Evolutionary conservation across 169 alveolate genomes (phyloP).

Genomic region (Cryptosporidium parvum): DNA sequence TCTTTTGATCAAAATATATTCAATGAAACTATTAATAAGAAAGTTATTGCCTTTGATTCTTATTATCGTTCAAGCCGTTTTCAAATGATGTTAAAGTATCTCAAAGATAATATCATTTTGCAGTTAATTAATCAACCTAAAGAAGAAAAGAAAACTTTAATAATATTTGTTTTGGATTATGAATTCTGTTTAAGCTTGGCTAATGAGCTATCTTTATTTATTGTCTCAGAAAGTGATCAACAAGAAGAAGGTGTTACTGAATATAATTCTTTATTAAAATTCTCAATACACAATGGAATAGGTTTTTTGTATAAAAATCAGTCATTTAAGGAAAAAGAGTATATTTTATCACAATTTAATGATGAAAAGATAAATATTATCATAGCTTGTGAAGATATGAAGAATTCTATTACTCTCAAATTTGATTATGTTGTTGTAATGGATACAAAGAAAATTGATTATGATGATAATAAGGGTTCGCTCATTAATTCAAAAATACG

Average conservation of each 20-base stretch:
- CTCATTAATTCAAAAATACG: not conserved
- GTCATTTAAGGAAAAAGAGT: constrained; percentile 7
- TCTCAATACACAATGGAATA: constrained; percentile 2
- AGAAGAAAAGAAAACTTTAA: not conserved
- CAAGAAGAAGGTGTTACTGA: not conserved
- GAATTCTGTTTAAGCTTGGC: constrained; percentile 50
- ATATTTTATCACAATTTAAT: constrained; percentile 9
- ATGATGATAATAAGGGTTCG: constrained; percentile 49
- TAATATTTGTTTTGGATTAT: constrained; percentile 48
- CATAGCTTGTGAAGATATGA: constrained; percentile 59
- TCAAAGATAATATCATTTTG: constrained; percentile 9
- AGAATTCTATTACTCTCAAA: constrained; percentile 69
- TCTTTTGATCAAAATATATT: constrained; percentile 62
- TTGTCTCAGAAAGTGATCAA: constrained; percentile 7
- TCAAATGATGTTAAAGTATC: constrained; percentile 40
- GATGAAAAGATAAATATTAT: constrained; percentile 25
- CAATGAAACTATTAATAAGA: constrained; percentile 25
- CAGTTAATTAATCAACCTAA: not conserved
- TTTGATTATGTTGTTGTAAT: constrained; percentile 83
- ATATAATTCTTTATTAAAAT: constrained; percentile 1
- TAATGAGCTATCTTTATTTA: constrained; percentile 42
- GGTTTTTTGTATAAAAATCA: constrained; percentile 41
- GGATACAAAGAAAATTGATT: constrained; percentile 81
- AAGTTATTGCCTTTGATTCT: constrained; percentile 57
- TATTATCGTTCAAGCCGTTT: constrained; percentile 64